These are phyloP conservation scores for Fusarium tupiense DNA, from an alignment of 2,329 filamentous ascomycete genomes.

Conservation along the genomic window DNA sequence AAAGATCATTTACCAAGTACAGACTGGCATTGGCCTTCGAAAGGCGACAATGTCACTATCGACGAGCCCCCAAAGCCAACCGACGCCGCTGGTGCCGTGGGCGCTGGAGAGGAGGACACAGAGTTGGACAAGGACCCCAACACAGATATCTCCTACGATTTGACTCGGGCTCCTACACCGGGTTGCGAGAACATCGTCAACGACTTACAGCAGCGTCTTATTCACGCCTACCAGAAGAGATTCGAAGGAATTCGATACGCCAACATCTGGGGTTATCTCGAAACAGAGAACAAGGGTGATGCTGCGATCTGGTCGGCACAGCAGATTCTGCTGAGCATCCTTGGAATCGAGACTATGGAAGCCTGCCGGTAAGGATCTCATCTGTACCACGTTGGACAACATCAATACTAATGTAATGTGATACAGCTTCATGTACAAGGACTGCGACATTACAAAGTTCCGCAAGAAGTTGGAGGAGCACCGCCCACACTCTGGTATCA, in stretches of 20 bases:
- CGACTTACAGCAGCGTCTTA: slow-evolving; percentile 42
- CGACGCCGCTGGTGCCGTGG: slow-evolving; percentile 13
- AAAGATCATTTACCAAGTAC: slow-evolving; percentile 26
- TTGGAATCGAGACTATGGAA: slow-evolving; percentile 44
- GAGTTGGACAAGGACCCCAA: slow-evolving; percentile 23
- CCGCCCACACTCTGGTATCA: slow-evolving; percentile 42
- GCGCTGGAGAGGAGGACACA: slow-evolving; percentile 29
- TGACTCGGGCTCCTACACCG: slow-evolving; percentile 25
- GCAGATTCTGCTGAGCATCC: slow-evolving; percentile 40
- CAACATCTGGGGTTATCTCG: slow-evolving; percentile 45
- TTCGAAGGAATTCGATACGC: slow-evolving; percentile 40
- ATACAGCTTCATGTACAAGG: slow-evolving; percentile 39
- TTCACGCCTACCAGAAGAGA: slow-evolving; percentile 40
- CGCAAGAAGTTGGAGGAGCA: slow-evolving; percentile 36
- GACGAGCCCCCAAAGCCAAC: slow-evolving; percentile 17
- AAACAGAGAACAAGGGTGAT: slow-evolving; percentile 44
- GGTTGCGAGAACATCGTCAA: slow-evolving; percentile 42
- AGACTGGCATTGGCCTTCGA: slow-evolving; percentile 37
- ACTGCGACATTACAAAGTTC: slow-evolving; percentile 39
- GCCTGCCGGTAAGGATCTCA: slow-evolving; percentile 37
- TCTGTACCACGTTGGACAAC: slow-evolving; percentile 3
- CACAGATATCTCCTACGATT: slow-evolving; percentile 39
- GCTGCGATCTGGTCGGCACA: slow-evolving; percentile 44
- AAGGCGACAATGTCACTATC: slow-evolving; percentile 12
- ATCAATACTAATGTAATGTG: slow-evolving; percentile 20